Conservation (phyloP, 345 rosid species). For the Linum tenue region DNA sequence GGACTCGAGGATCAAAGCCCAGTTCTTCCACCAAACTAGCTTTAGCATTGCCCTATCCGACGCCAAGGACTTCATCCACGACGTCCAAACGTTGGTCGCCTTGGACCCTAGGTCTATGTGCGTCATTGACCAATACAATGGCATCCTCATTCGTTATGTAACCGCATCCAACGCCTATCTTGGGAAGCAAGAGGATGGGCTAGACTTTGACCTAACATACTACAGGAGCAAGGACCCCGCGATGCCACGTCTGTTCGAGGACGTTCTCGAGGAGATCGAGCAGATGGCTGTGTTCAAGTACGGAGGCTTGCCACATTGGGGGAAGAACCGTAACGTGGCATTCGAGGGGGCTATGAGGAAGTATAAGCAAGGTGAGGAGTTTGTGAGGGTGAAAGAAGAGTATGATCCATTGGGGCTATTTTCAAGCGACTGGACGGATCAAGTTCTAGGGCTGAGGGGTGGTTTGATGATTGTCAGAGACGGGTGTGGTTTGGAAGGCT, state of each 20-base stretch:
- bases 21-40: constrained; percentile 56
- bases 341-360: constrained; percentile 46
- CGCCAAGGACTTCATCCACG: constrained; percentile 45
- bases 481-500: constrained; percentile 70
- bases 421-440: constrained; percentile 72
- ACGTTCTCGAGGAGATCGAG: constrained; percentile 66
- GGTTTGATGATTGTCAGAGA: constrained; percentile 28
- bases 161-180: constrained; percentile 59
- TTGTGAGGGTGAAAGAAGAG: constrained; percentile 38
- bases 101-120: constrained; percentile 45
- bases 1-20: constrained; percentile 60
- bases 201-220: constrained; percentile 71
- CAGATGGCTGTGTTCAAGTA: constrained; percentile 72
- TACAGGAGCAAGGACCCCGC: constrained; percentile 57
- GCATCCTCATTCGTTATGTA: constrained; percentile 71
- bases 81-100: constrained; percentile 46
- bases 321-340: constrained; percentile 61
- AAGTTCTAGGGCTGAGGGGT: constrained; percentile 46
- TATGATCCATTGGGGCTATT: constrained; percentile 66
- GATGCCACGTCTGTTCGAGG: constrained; percentile 57
- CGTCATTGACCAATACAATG: constrained; percentile 50
- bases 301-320: constrained; percentile 74
- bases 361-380: constrained; percentile 31
- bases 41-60: constrained; percentile 41
- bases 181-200: constrained; percentile 59